These are phyloP conservation scores for Podospora bellae-mahoneyi DNA, from an alignment of 495 filamentous ascomycete species.

Conservation along the genomic window DNA sequence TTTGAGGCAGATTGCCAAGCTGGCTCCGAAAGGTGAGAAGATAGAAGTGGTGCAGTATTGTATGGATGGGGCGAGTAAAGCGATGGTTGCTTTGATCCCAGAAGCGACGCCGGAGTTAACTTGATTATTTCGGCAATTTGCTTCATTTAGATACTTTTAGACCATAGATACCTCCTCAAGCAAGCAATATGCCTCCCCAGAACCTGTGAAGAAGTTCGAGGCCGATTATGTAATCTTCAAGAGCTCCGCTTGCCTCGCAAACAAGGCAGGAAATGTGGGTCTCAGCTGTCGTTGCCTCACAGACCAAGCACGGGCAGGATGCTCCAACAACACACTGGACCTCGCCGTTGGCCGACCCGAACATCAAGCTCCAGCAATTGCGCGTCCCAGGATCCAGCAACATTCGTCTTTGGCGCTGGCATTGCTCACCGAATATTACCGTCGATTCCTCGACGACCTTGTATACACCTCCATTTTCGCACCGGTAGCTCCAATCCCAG, in stretches of 20 bases:
- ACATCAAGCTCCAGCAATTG: not conserved
- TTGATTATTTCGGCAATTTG: not conserved
- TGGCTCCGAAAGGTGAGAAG: conserved; percentile 44
- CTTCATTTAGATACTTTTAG: not conserved
- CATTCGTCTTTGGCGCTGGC: not conserved
- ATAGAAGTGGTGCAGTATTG: conserved; percentile 86
- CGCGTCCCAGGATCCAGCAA: not conserved
- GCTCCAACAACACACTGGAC: conserved; percentile 3
- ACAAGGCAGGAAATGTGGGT: not conserved
- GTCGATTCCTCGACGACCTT: not conserved
- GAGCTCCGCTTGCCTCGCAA: not conserved
- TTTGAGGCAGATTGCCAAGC: conserved; percentile 71
- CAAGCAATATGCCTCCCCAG: too few relatives aligned
- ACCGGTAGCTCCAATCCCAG: not conserved
- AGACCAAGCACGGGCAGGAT: not conserved
- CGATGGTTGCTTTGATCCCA: conserved; percentile 53
- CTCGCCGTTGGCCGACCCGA: not conserved
- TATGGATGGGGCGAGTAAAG: conserved; percentile 85
- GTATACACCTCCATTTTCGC: not conserved
- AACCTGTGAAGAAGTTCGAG: not conserved
- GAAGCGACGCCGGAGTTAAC: conserved; percentile 6
- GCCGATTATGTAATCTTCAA: not conserved
- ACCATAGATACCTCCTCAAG: not conserved
- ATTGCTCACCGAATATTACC: not conserved
- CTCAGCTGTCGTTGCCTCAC: not conserved